Evolutionary conservation across 192 early-diverging fungal genomes (phyloP), one percentile per base, ranked within the genome.

Genomic region (Mortierella antarctica): DNA sequence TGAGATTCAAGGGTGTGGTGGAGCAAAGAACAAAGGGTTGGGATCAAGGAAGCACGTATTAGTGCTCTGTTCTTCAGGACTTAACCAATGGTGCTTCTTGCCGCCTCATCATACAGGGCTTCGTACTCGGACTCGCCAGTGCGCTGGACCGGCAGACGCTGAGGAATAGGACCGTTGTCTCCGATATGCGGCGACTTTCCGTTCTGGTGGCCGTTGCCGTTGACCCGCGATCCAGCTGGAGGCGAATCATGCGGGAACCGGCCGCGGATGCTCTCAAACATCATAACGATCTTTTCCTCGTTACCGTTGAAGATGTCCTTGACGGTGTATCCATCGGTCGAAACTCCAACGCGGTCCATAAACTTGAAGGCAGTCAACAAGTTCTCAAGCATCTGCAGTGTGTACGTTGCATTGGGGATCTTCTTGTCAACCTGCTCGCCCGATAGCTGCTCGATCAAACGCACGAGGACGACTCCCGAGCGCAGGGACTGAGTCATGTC

Each of bases 321-420:
- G 62, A 88, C 86, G 0, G 85, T 88, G 59, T 85, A 88, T 7
- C 87, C 87, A 20, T 86, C 85, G 0, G 86, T 84, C n/a, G 82
- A 76, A 47, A 88, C 78, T 3, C 87, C 87, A 50, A 86, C 87
- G 3, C 85, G 71, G 42, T 86, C 87, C 87, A 88, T 88, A 20
- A 88, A 88, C 55, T 88, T 88, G 70, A 88, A 86, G 0, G 85
- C 87, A 1, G 87, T 83, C 40, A 86, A 71, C 57, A 88, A 69
- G 40, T 84, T 86, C 65, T 88, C 87, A 7, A 88, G 70, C 83
- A 88, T 84, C 56, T 78, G 80, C 17, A 88, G 77, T 31, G 83
- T 88, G 57, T 83, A 83, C 15, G 82, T 83, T 48, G 84, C 83
- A 46, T 74, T 66, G 13, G 82, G 85, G 13, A 84, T 77, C 17